Evolutionary conservation across 345 rosid genomes (phyloP).

Genomic region (Eucalyptus erythrocorys): DNA sequence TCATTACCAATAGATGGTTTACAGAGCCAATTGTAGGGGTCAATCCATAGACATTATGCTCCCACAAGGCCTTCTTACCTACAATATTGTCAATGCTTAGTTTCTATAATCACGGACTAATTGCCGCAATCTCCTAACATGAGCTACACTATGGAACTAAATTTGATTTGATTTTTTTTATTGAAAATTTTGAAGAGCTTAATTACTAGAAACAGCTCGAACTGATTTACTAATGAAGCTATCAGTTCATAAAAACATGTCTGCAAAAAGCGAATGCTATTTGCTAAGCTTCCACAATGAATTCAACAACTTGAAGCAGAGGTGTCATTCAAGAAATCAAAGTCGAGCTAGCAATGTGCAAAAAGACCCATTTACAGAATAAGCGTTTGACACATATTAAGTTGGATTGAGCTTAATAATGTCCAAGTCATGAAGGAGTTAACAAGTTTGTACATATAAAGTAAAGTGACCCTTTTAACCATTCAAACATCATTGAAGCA

Average conservation of each 20-base stretch:
- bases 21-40: conserved; percentile 68
- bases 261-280: background rate
- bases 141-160: background rate
- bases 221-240: background rate
- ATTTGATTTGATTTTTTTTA: background rate
- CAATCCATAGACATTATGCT: conserved; percentile 72
- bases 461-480: background rate
- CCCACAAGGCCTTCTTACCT: conserved; percentile 77
- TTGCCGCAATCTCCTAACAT: background rate
- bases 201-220: background rate
- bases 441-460: background rate
- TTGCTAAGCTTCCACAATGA: background rate
- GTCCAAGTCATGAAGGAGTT: background rate
- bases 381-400: background rate
- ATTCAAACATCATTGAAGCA: background rate
- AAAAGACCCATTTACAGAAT: background rate
- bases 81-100: background rate
- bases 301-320: background rate
- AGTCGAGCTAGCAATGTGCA: background rate
- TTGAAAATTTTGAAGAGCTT: background rate
- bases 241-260: background rate
- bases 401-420: background rate
- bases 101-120: background rate
- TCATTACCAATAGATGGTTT: conserved; percentile 65
- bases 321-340: background rate